phyloP scores from a whole-genome alignment of 2,329 filamentous ascomycete species.

The Xylariomycetidae sp. region DNA sequence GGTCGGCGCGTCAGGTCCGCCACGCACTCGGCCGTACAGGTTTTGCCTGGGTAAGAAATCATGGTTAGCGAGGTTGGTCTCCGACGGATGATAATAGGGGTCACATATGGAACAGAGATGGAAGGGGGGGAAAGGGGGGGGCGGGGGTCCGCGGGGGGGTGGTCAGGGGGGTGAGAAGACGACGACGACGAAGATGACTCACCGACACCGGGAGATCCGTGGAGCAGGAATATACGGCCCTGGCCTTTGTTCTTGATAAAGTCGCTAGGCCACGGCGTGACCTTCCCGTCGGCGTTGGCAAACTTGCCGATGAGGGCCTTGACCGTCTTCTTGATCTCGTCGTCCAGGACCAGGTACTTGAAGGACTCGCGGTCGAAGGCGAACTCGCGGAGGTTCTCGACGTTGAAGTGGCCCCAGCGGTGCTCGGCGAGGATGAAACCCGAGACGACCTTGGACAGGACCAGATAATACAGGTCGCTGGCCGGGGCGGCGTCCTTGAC shows the following conservation, averaged over 20 bases:
- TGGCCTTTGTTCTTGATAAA: slow-evolving; percentile 48
- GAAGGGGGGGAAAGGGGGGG: too few relatives aligned
- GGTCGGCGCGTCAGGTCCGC: slow-evolving; percentile 47
- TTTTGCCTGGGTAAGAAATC: slow-evolving; percentile 36
- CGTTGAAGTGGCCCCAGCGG: slow-evolving; percentile 39
- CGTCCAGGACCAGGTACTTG: slow-evolving; percentile 45
- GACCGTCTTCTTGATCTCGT: slow-evolving; percentile 43
- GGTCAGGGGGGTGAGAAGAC: neutral
- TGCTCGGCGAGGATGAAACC: slow-evolving; percentile 42
- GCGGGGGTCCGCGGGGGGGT: too few relatives aligned
- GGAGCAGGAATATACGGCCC: slow-evolving; percentile 46
- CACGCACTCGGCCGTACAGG: slow-evolving; percentile 51
- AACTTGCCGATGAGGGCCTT: slow-evolving; percentile 44
- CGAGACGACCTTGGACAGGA: slow-evolving; percentile 38
- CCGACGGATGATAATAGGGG: too few relatives aligned
- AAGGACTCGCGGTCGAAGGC: slow-evolving; percentile 43
- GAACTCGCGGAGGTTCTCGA: slow-evolving; percentile 35
- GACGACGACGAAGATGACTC: slow-evolving; percentile 3
- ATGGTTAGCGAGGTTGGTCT: neutral
- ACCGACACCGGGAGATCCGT: slow-evolving; percentile 48
- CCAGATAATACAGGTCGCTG: slow-evolving; percentile 39
- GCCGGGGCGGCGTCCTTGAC: slow-evolving; percentile 29
- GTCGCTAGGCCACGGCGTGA: slow-evolving; percentile 42
- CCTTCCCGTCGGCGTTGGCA: slow-evolving; percentile 31
- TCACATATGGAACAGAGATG: too few relatives aligned